Evolutionary conservation across 2,329 filamentous ascomycete species (phyloP).

Genomic region (Aspergillus sp.): DNA sequence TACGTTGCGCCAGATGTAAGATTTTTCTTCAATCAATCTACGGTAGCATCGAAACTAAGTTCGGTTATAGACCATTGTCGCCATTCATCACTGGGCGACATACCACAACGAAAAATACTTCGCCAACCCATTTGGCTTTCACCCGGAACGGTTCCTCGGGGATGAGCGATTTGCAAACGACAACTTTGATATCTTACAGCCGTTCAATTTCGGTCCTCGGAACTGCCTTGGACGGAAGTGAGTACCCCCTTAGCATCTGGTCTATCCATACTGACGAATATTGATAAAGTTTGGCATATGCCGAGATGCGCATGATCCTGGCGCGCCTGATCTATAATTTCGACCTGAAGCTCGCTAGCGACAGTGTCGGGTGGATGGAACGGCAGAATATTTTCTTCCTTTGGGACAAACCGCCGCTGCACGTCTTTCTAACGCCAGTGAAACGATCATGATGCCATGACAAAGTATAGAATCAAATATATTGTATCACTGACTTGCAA

Average conservation of each 20-base stretch:
- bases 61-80: constrained; percentile 38
- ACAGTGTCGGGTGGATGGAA: constrained; percentile 37
- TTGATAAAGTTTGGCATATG: constrained; percentile 44
- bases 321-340: constrained; percentile 50
- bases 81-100: constrained; percentile 45
- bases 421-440: constrained; percentile 32
- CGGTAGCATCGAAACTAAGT: neutral
- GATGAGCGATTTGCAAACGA: constrained; percentile 8
- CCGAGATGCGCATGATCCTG: constrained; percentile 51
- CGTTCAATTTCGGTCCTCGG: constrained; percentile 1
- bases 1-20: constrained; percentile 23
- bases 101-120: constrained; percentile 47
- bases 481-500: neutral
- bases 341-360: constrained; percentile 42
- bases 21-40: neutral
- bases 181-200: constrained; percentile 1
- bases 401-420: constrained; percentile 40
- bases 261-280: neutral
- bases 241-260: neutral
- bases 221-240: constrained; percentile 6
- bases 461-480: neutral
- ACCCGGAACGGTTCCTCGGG: constrained; percentile 48
- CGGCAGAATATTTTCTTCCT: constrained; percentile 37
- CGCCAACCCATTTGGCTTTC: constrained; percentile 43
- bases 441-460: neutral